Conservation (phyloP, 1,284 basidiomycete species). For the Puccinia hordei region DNA sequence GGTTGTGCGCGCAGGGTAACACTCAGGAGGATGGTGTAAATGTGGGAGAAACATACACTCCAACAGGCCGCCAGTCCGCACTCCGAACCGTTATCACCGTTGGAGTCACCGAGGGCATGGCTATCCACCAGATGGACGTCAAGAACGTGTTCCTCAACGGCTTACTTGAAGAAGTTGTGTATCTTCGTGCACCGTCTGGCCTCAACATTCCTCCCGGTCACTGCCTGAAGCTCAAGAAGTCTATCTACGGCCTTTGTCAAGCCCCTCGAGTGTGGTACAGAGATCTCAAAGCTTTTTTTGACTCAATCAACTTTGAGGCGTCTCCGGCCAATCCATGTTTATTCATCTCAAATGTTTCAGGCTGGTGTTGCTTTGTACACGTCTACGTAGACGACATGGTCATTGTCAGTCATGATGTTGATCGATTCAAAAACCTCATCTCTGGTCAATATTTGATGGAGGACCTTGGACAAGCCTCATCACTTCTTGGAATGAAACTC, state of each 20-base stretch:
- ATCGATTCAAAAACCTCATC: slow-evolving; percentile 6
- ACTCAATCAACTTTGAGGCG: not conserved
- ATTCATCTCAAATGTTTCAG: not conserved
- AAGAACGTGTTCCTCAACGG: no score
- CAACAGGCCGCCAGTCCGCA: not conserved
- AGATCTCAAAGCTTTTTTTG: slow-evolving; percentile 7
- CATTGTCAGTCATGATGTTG: not conserved
- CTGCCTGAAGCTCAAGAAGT: no score
- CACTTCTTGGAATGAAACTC: not conserved
- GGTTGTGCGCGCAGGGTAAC: not conserved
- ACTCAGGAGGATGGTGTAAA: not conserved
- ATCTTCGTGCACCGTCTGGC: not conserved
- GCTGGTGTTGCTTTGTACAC: not conserved
- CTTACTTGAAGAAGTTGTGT: not conserved
- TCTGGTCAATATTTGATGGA: not conserved
- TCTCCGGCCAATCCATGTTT: slow-evolving; percentile 12
- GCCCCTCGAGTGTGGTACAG: slow-evolving; percentile 13
- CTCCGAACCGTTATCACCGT: not conserved
- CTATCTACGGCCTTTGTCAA: slow-evolving; percentile 28
- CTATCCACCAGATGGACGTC: no score
- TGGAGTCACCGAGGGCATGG: no score
- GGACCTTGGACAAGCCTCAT: no score
- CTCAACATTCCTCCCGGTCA: not conserved
- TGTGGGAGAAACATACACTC: not conserved
- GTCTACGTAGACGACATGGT: no score